Conservation (phyloP, 1,284 basidiomycete genomes). For the Cryptococcus sp. region DNA sequence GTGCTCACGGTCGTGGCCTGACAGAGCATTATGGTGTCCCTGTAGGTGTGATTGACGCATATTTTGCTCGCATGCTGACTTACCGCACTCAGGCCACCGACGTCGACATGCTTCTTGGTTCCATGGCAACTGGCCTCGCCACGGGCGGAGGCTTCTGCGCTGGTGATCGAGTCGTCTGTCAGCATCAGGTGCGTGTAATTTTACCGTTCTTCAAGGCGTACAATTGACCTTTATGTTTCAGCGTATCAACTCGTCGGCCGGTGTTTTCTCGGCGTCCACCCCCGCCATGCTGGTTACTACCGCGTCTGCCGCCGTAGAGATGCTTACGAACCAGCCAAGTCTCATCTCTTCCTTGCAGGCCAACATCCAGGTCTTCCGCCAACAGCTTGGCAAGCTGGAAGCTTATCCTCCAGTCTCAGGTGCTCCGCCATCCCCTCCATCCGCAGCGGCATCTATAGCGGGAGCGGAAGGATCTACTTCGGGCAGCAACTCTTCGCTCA, state of each 20-base stretch:
- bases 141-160: conserved; percentile 94
- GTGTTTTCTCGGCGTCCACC: conserved; percentile 94
- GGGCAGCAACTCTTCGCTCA: background rate
- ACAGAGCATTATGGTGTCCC: conserved; percentile 93
- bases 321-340: conserved; percentile 72
- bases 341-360: conserved; percentile 75
- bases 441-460: conserved; percentile 1
- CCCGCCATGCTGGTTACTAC: conserved; percentile 87
- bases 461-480: conserved; percentile 1
- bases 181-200: conserved; percentile 69
- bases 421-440: conserved; percentile 11
- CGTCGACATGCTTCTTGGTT: conserved; percentile 67
- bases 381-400: conserved; percentile 71
- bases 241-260: conserved; percentile 95
- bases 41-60: conserved; percentile 57
- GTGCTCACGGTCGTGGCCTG: conserved; percentile 87
- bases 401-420: conserved; percentile 13
- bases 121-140: conserved; percentile 80
- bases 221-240: conserved; percentile 45
- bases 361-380: conserved; percentile 74
- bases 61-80: background rate
- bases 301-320: conserved; percentile 78
- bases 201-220: background rate
- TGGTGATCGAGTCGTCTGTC: conserved; percentile 76
- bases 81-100: conserved; percentile 51